These are phyloP conservation scores for Erysimum pusillum DNA, from an alignment of 441 rosid species.

Conservation along the genomic window DNA sequence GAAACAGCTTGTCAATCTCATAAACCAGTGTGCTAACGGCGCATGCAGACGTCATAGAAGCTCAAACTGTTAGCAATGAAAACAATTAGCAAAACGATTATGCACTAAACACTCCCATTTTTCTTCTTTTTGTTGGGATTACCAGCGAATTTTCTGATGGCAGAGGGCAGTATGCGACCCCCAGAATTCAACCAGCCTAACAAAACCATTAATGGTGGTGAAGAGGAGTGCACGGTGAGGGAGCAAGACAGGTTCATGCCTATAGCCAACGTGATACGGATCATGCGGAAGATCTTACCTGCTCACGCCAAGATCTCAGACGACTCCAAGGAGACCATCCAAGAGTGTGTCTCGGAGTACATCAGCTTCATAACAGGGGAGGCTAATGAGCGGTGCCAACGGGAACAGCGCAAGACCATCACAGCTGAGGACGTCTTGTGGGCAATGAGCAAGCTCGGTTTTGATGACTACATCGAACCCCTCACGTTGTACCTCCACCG, in stretches of 20 bases:
- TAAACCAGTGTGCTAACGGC: slow-evolving; percentile 5
- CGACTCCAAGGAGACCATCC: slow-evolving; percentile 94
- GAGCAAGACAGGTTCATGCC: slow-evolving; percentile 86
- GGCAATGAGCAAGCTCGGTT: slow-evolving; percentile 97
- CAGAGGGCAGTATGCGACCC: slow-evolving; percentile 42
- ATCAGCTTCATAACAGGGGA: slow-evolving; percentile 98
- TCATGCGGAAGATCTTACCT: slow-evolving; percentile 77
- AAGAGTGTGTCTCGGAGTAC: slow-evolving; percentile 97
- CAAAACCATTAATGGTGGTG: slow-evolving; percentile 46
- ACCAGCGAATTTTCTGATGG: slow-evolving; percentile 42
- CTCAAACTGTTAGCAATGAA: neutral
- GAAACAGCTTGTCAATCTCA: slow-evolving; percentile 8
- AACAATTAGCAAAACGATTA: neutral
- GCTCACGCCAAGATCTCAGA: slow-evolving; percentile 89
- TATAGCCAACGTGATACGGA: slow-evolving; percentile 75
- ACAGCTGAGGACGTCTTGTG: slow-evolving; percentile 93
- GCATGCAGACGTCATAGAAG: slow-evolving; percentile 44
- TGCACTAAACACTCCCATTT: neutral
- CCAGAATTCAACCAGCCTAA: slow-evolving; percentile 42
- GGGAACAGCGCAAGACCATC: slow-evolving; percentile 96
- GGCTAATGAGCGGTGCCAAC: slow-evolving; percentile 96
- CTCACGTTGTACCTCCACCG: slow-evolving; percentile 69
- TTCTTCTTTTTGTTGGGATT: neutral
- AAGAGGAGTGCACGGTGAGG: slow-evolving; percentile 72
- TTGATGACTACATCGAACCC: slow-evolving; percentile 92